A percentile compares a stretch with the other conserved stretches of the same genome.
Conservation (phyloP, 352 stramenopile species). For the Phytophthora brassicae region DNA sequence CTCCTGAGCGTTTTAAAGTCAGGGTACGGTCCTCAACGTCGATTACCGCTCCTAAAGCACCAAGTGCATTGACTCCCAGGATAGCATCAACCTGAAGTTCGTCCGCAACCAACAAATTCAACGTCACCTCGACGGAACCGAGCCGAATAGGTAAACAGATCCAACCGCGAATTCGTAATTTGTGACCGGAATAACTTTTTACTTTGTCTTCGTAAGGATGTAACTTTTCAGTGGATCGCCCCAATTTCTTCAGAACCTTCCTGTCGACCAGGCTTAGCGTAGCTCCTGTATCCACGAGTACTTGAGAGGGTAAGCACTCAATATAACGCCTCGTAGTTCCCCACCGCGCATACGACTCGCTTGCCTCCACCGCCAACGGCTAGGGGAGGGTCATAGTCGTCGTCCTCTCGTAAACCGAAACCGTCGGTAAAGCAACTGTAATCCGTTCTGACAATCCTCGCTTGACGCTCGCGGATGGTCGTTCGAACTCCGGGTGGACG, state of each 20-base stretch:
- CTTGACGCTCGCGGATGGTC: neutral
- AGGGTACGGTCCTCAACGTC: conserved; percentile 4
- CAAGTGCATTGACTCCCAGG: conserved; percentile 1
- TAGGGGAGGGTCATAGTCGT: neutral
- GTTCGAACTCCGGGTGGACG: neutral
- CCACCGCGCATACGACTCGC: neutral
- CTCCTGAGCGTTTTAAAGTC: neutral
- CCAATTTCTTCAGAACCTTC: neutral
- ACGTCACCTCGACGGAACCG: neutral
- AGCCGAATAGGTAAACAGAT: neutral
- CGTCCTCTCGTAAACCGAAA: neutral
- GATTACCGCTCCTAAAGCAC: conserved; percentile 7
- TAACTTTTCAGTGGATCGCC: neutral
- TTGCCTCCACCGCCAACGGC: neutral
- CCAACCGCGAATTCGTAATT: neutral
- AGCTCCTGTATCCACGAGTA: conserved; percentile 5
- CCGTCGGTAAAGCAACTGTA: neutral
- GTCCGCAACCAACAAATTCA: conserved; percentile 1
- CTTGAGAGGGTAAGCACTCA: conserved; percentile 1
- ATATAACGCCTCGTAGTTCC: conserved; percentile 7
- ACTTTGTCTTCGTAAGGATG: neutral
- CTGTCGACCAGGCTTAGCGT: conserved; percentile 2
- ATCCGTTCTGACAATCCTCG: neutral
- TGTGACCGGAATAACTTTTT: conserved; percentile 1
- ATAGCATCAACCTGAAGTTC: conserved; percentile 5